Conservation (phyloP, 2,329 filamentous ascomycete species). For the Aspergillus aculeatinus region DNA sequence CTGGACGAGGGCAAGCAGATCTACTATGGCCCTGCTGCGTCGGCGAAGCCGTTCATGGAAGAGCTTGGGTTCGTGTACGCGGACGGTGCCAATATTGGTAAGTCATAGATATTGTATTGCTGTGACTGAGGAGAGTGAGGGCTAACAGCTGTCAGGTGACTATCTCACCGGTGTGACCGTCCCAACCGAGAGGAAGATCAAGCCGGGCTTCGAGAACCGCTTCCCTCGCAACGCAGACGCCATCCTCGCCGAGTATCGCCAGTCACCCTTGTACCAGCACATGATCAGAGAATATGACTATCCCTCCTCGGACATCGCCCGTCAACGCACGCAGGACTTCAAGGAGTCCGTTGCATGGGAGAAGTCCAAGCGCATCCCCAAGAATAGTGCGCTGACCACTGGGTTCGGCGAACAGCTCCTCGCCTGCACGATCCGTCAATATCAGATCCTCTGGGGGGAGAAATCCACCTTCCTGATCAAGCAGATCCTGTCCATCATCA, state of each 20-base stretch:
- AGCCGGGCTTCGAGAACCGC: conserved; percentile 39
- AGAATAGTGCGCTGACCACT: conserved; percentile 56
- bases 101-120: neutral
- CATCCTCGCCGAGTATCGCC: conserved; percentile 52
- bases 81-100: conserved; percentile 59
- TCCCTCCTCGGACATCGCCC: conserved; percentile 50
- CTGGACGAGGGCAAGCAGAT: conserved; percentile 63
- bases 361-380: conserved; percentile 55
- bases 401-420: conserved; percentile 56
- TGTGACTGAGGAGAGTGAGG: neutral
- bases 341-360: conserved; percentile 52
- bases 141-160: conserved; percentile 39
- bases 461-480: conserved; percentile 63
- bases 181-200: conserved; percentile 47
- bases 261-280: conserved; percentile 48
- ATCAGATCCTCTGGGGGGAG: conserved; percentile 64
- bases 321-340: conserved; percentile 55
- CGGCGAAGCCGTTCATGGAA: conserved; percentile 65
- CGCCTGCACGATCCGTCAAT: conserved; percentile 58
- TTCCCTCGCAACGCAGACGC: conserved; percentile 44
- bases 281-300: conserved; percentile 61
- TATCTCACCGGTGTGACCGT: conserved; percentile 66
- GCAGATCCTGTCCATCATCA: conserved; percentile 56
- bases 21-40: conserved; percentile 60
- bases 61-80: conserved; percentile 61